Percentiles rank a stretch among this genome's conserved stretches.
Conservation (phyloP, 257 asterid genomes). For the Linderniella brevidens region DNA sequence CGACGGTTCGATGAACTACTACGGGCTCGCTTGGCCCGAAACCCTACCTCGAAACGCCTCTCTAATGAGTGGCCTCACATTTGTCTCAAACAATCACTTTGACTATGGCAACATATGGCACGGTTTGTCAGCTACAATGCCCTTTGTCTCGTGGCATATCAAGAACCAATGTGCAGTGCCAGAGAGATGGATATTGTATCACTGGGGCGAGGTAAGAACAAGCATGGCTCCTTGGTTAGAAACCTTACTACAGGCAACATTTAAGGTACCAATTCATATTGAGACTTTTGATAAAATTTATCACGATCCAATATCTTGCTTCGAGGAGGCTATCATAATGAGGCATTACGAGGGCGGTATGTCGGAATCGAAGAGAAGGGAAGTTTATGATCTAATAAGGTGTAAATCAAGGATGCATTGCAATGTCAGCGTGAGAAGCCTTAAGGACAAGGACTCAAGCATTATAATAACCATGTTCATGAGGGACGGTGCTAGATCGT, state of each 20-base stretch:
- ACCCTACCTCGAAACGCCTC: slow-evolving; percentile 35
- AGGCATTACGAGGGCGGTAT: slow-evolving; percentile 64
- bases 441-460: slow-evolving; percentile 5
- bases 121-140: slow-evolving; percentile 51
- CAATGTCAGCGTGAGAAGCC: slow-evolving; percentile 13
- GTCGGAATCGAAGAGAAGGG: slow-evolving; percentile 35
- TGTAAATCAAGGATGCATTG: slow-evolving; percentile 45
- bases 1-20: slow-evolving; percentile 63
- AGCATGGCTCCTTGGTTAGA: slow-evolving; percentile 52
- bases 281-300: slow-evolving; percentile 16
- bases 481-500: slow-evolving; percentile 56
- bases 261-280: slow-evolving; percentile 19
- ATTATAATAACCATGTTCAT: slow-evolving; percentile 48
- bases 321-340: slow-evolving; percentile 63
- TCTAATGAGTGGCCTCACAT: slow-evolving; percentile 31
- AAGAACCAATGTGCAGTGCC: slow-evolving; percentile 28
- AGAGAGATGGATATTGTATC: slow-evolving; percentile 41
- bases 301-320: slow-evolving; percentile 17
- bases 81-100: slow-evolving; percentile 47
- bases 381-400: slow-evolving; percentile 47
- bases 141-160: slow-evolving; percentile 49
- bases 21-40: slow-evolving; percentile 55
- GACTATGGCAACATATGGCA: slow-evolving; percentile 67
- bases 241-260: slow-evolving; percentile 30
- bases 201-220: slow-evolving; percentile 53